These are phyloP conservation scores for Haemoproteus tartakovskyi DNA, from an alignment of 169 alveolate genomes.

Conservation along the genomic window DNA sequence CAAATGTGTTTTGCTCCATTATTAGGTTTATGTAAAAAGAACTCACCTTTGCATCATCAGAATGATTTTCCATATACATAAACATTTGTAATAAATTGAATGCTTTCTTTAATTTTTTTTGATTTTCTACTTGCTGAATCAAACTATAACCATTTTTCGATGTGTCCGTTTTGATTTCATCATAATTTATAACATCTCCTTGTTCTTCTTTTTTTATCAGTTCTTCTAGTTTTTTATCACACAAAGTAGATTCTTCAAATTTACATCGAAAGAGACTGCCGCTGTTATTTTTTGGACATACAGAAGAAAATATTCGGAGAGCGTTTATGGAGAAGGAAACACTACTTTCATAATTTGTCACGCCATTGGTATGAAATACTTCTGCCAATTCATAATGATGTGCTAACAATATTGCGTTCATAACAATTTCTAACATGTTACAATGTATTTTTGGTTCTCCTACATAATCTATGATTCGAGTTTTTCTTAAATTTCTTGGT, in stretches of 20 bases:
- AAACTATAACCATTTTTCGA: no score
- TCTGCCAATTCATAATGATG: constrained; percentile 21
- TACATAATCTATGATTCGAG: constrained; percentile 15
- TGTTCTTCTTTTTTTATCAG: no score
- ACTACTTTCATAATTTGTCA: constrained; percentile 37
- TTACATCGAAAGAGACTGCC: constrained; percentile 5
- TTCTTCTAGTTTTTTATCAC: not conserved
- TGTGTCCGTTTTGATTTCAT: no score
- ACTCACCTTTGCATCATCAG: not conserved
- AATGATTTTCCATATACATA: constrained; percentile 26
- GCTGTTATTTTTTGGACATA: constrained; percentile 25
- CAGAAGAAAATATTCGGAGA: constrained; percentile 48
- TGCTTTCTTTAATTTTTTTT: constrained; percentile 35
- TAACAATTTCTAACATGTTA: constrained; percentile 27
- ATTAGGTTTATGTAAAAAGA: constrained; percentile 29
- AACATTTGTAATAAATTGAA: constrained; percentile 39
- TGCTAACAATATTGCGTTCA: constrained; percentile 19
- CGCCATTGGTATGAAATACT: constrained; percentile 10
- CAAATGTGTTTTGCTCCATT: constrained; percentile 11
- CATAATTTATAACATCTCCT: no score
- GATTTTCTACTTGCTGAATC: no score
- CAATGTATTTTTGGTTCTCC: constrained; percentile 47
- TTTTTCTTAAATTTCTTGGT: constrained; percentile 37
- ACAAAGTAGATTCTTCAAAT: constrained; percentile 35
- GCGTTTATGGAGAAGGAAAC: constrained; percentile 51